Conservation (phyloP, 2,329 filamentous ascomycete species). For the Rugonectria rugulosa region DNA sequence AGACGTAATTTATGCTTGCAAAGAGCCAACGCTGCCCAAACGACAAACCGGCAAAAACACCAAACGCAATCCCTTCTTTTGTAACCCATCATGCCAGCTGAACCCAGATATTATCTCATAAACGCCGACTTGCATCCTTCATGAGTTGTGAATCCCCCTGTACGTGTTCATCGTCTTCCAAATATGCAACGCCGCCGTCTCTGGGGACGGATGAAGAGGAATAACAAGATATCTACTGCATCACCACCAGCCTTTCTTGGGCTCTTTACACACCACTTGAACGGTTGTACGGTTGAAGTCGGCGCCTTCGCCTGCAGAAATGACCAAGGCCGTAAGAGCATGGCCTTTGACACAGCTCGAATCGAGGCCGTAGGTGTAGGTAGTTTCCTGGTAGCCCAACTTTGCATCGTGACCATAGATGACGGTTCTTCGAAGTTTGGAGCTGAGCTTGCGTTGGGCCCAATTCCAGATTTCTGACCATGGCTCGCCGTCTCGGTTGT, state of each 20-base stretch:
- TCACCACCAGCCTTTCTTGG: conserved; percentile 33
- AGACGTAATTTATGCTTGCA: background rate
- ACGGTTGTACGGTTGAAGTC: conserved; percentile 47
- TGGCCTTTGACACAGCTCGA: conserved; percentile 81
- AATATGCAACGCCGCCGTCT: background rate
- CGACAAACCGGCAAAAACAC: background rate
- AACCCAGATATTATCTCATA: background rate
- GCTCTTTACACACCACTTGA: conserved; percentile 51
- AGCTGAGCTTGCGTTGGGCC: conserved; percentile 49
- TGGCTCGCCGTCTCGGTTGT: conserved; percentile 61
- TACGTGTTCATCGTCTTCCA: too few relatives aligned
- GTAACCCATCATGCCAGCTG: background rate
- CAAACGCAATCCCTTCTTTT: background rate
- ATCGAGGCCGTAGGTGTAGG: conserved; percentile 86
- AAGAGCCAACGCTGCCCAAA: background rate
- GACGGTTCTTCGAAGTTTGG: conserved; percentile 65
- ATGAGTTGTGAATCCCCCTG: too few relatives aligned
- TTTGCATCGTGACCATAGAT: conserved; percentile 90
- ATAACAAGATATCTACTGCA: background rate
- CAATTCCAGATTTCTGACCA: conserved; percentile 74
- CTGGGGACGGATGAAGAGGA: background rate
- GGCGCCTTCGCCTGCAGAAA: conserved; percentile 59
- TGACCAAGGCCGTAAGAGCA: conserved; percentile 77
- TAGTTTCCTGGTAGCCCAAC: conserved; percentile 64
- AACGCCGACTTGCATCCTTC: background rate